Evolutionary conservation across 352 stramenopile genomes (phyloP).

Genomic region (Globisporangium carolinianum): DNA sequence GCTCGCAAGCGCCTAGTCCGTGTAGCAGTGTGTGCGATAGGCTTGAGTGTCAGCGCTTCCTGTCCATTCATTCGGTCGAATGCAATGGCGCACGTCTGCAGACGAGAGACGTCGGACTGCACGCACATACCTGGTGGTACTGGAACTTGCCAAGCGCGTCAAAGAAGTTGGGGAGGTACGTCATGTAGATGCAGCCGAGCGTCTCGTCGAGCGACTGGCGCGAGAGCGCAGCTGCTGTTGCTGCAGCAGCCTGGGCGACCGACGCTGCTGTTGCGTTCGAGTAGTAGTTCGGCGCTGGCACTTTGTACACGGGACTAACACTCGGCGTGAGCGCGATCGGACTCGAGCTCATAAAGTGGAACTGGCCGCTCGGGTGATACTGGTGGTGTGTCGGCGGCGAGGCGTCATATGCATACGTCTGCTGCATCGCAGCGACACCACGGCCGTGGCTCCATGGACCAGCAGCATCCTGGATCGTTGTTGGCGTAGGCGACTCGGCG

Average conservation of each 20-base stretch:
- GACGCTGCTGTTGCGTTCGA: constrained; percentile 6
- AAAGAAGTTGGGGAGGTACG: constrained; percentile 49
- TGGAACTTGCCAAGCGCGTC: constrained; percentile 55
- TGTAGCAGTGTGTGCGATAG: no score
- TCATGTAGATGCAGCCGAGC: constrained; percentile 38
- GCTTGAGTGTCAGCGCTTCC: no score
- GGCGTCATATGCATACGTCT: background rate
- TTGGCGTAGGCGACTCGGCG: background rate
- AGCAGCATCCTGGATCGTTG: background rate
- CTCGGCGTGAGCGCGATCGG: constrained; percentile 36
- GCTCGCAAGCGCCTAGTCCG: constrained; percentile 24
- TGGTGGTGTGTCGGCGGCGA: constrained; percentile 8
- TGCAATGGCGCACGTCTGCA: no score
- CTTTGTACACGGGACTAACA: constrained; percentile 36
- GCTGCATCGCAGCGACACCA: constrained; percentile 1
- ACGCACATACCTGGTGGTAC: constrained; percentile 35
- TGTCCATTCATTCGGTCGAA: no score
- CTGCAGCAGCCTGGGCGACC: constrained; percentile 13
- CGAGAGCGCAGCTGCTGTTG: constrained; percentile 5
- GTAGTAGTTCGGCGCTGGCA: constrained; percentile 18
- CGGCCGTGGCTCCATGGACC: constrained; percentile 12
- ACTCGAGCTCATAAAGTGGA: constrained; percentile 24
- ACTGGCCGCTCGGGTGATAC: constrained; percentile 28
- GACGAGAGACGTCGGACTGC: no score
- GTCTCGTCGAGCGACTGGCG: constrained; percentile 31